A percentile compares a stretch with the other conserved stretches of the same genome.
Evolutionary conservation across 768 basidiomycete genomes (phyloP).

Genomic region (Russula virescens): DNA sequence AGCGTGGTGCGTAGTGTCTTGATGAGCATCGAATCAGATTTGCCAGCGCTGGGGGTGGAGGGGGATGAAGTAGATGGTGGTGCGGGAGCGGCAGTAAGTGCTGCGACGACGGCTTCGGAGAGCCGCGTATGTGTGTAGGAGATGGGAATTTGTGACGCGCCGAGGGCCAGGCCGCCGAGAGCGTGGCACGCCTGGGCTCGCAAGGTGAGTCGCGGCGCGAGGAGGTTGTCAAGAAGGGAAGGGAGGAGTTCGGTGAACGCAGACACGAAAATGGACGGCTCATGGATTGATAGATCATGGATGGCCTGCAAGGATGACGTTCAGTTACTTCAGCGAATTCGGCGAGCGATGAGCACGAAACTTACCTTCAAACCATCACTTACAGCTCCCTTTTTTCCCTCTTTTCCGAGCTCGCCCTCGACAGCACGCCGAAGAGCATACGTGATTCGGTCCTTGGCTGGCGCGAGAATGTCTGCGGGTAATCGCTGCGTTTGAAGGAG

Average conservation of each 20-base stretch:
- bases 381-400: constrained; percentile 80
- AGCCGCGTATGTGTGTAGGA: constrained; percentile 49
- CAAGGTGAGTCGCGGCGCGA: constrained; percentile 58
- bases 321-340: constrained; percentile 1
- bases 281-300: constrained; percentile 58
- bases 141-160: constrained; percentile 42
- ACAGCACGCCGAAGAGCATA: constrained; percentile 70
- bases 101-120: constrained; percentile 42
- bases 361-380: constrained; percentile 72
- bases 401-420: constrained; percentile 80
- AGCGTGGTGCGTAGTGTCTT: constrained; percentile 65
- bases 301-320: constrained; percentile 47
- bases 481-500: constrained; percentile 67
- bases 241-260: constrained; percentile 56
- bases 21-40: constrained; percentile 47
- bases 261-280: constrained; percentile 63
- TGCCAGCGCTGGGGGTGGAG: constrained; percentile 20
- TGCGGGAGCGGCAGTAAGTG: constrained; percentile 40
- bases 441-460: constrained; percentile 61
- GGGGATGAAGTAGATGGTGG: constrained; percentile 32
- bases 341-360: neutral
- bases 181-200: constrained; percentile 73
- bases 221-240: constrained; percentile 55
- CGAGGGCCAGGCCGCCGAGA: constrained; percentile 61
- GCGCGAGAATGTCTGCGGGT: constrained; percentile 52